Evolutionary conservation across 2,329 filamentous ascomycete genomes (phyloP), one percentile per base, ranked within the genome.

Genomic region (Paecilomyces dactylethromorphus): DNA sequence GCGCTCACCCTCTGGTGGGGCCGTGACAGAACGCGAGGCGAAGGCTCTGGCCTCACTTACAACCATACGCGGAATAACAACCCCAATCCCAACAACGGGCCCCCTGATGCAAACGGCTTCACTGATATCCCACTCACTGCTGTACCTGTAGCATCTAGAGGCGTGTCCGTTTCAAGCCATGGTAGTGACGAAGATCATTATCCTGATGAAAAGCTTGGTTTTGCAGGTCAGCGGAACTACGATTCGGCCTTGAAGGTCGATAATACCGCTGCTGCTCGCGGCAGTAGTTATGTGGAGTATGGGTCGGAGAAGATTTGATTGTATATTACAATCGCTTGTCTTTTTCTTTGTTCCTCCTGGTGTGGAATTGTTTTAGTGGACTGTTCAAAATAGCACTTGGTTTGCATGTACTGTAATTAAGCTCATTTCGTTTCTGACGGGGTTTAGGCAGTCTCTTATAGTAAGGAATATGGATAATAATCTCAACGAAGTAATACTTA

Each of bases 1-100:
- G 87, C 87, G 29, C 73, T 87, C 59, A 79, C 81, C 33, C 81
- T 87, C 58, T 84, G 89, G 76, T 78, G 79, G 57, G 77, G 78
- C 29, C 81, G 82, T 1, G 85, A 87, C 56, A 86, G 85, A 62
- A 81, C 78, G 8, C 80, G 85, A 11, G 84, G 77, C 10, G 86
- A 89, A 67, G 84, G 85, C 32, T 85, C 85, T 21, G 57, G 18
- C 18, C 7, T 22, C 24, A n/a, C 53, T 35, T 54, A 58, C 51
- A 59, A 61, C 31, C 21, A 58, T 56, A 24, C 56, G 51, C 11
- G 32, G 45, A 53, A 55, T 56, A 35, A 61, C 33, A 59, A 66
- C 33, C 55, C 61, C 55, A 63, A 67, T 59, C 65, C 66, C 57
- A 56, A 55, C 21, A 59, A 56, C 1, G 56, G 62, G 1, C 32